Evolutionary conservation across 202 grass and related monocot genomes (phyloP).

Genomic region (Thinopyrum obtusiflorum): DNA sequence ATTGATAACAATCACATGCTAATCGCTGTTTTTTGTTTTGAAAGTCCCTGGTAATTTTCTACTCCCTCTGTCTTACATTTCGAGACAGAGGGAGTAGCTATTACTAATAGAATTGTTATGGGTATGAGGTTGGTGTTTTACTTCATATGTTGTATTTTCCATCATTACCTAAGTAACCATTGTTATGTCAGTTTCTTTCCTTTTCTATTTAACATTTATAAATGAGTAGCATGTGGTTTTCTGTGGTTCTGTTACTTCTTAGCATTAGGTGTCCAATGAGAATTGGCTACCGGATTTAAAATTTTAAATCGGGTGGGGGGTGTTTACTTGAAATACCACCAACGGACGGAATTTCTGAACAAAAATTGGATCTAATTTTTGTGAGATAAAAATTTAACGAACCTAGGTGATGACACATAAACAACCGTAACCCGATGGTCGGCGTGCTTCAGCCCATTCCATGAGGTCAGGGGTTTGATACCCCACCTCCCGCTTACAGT

Average conservation of each 20-base stretch:
- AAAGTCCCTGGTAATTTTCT: neutral
- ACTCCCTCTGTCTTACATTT: too few relatives aligned
- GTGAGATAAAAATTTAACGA: neutral
- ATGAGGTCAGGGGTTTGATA: neutral
- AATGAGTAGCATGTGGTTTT: neutral
- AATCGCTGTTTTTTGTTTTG: constrained; percentile 14
- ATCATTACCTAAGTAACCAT: constrained; percentile 3
- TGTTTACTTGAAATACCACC: neutral
- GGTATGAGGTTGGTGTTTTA: neutral
- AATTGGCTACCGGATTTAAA: neutral
- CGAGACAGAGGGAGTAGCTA: neutral
- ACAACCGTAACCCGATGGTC: neutral
- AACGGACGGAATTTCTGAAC: neutral
- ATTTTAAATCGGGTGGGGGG: neutral
- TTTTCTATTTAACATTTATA: constrained; percentile 15
- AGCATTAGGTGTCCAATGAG: neutral
- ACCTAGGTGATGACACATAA: neutral
- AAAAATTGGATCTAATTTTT: neutral
- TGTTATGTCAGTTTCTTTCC: neutral
- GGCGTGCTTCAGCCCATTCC: neutral
- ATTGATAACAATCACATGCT: constrained; percentile 3
- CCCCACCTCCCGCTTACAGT: neutral
- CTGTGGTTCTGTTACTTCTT: constrained; percentile 19
- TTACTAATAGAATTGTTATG: neutral
- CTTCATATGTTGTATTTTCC: constrained; percentile 1